Base-by-base conservation (phyloP, 805 yeast genomes). In the Candida argentea region DNA sequence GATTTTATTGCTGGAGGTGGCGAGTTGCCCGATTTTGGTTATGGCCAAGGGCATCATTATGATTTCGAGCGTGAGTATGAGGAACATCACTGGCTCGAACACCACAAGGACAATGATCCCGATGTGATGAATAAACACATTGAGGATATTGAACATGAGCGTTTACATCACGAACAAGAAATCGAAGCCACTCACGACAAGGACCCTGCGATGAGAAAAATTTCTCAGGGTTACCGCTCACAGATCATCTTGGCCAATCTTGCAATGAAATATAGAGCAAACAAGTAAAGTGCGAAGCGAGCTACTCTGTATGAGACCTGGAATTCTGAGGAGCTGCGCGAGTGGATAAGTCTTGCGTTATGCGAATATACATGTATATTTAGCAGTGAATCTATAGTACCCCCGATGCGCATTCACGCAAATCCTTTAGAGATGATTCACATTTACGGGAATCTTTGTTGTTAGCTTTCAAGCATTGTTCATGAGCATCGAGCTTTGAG, bases 41-140 rank as follows among this genome's bases (percentile, higher is more conserved):
- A 77, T 34, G 97, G 96, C 17, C 87, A 84, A 5, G 95, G 95
- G 16, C 95, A 87, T 47, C 95, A 87, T 56, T 78, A 86, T 20
- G 95, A 84, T 56, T 89, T 86, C 46, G 97, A 87, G 53, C 69
- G 73, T 40, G 96, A 87, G 50, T 89, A 87, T 49, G 96, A 89
- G 50, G 76, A 83, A 32, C 96, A 87, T 51, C 97, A 87, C 52
- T 89, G 96, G 96, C 70, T 76, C 35, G 63, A 85, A 55, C 77
- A 67, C 46, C 91, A 82, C 48, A 65, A 70, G 31, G 73, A 82
- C 39, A 55, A 65, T 31, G 96, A 86, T 50, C 95, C 95, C 2
- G 86, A 83, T 30, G 85, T 86, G 16, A 65, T 67, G 42, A 57
- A 71, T 14, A 79, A 82, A 29, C 96, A 86, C 49, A 79, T 77